Evolutionary conservation across 2,329 filamentous ascomycete species (phyloP), one percentile per base, ranked within the genome.

Genomic region (Epichloe baconii): DNA sequence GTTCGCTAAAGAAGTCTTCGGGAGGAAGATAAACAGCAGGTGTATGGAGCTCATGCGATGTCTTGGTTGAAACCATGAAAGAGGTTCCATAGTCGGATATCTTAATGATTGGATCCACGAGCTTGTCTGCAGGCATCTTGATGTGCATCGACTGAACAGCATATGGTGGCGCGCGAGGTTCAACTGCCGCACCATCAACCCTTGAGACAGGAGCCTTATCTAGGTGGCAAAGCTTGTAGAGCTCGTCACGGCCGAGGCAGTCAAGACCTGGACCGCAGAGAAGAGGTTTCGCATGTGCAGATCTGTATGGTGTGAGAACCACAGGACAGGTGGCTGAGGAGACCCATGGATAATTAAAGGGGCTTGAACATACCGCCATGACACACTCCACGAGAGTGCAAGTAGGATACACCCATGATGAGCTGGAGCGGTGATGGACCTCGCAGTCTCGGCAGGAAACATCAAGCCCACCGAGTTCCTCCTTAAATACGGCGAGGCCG

Each of bases 211-310:
- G 53, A 11, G n/a, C 44, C 19, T 50, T 45, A 26, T 57, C 35
- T n/a, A 54, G 48, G 31, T 38, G 35, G 52, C 56, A 58, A 41
- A 44, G 47, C 21, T 40, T 34, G 48, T 49, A 53, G 10, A 60
- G 44, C 41, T 55, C 50, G 15, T 26, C 35, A 8, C 53, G 52
- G 49, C 26, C 52, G 17, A 45, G n/a, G 17, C 47, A 2, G 44
- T 19, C 38, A 34, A 50, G 6, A 26, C 44, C 54, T 34, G 42
- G 42, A 21, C 26, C 42, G 34, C 35, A n/a, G 26, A 50, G 23
- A 15, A 67, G 59, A 41, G 51, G 51, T 67, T 67, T 48, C 61
- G 62, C 7, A 55, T 36, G 48, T 66, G 59, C 44, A 66, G 45
- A 50, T 59, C 63, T 56, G 3, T 19, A 5, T 42, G 11, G 15